Evolutionary conservation across 495 filamentous ascomycete species (phyloP), one percentile per base, ranked within the genome.

Genomic region (Chaetomium tenue): DNA sequence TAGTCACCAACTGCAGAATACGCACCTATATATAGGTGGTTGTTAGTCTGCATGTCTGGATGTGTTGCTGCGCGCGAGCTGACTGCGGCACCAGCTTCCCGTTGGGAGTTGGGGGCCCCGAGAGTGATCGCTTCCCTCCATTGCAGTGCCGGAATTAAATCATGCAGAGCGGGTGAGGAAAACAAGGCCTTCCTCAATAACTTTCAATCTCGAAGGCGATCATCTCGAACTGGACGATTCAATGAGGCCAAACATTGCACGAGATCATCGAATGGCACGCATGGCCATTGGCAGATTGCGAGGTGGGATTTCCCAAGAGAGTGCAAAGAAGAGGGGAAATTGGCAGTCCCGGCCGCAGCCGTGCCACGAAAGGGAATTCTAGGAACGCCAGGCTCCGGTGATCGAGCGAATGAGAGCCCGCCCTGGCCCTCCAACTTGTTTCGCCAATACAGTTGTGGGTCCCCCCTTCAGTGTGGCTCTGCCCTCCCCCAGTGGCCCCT

Each of bases 371-470:
- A 42, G 48, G 55, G 63, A 33, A 22, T 55, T 37, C 51, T 53
- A 68, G 66, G 69, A 66, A 61, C 39, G 54, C 66, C 60, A 63
- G 68, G 60, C 66, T 47, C 55, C 44, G 66, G 13, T 51, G 55
- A 28, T 64, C 63, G 48, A 63, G 63, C 65, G 44, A 75, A 75
- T 75, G 30, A 51, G 63, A 58, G 60, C 52, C 57, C n/a, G 40
- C 15, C 23, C 26, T 73, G 60, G 50, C 66, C 64, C 68, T 67
- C 67, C 66, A 64, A 26, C 22, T 63, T 54, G 72, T 74, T 71
- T 75, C 71, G 72, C 69, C 69, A 71, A 71, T 46, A 71, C 58
- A 56, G 55, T 66, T 61, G 60, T 65, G 64, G 67, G 59, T 60
- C 72, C 64, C 54, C 60, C 51, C 20, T 39, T 65, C 46, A 47